Base-by-base conservation (phyloP, 2,329 filamentous ascomycete genomes). In the Aspergillus japonicus region DNA sequence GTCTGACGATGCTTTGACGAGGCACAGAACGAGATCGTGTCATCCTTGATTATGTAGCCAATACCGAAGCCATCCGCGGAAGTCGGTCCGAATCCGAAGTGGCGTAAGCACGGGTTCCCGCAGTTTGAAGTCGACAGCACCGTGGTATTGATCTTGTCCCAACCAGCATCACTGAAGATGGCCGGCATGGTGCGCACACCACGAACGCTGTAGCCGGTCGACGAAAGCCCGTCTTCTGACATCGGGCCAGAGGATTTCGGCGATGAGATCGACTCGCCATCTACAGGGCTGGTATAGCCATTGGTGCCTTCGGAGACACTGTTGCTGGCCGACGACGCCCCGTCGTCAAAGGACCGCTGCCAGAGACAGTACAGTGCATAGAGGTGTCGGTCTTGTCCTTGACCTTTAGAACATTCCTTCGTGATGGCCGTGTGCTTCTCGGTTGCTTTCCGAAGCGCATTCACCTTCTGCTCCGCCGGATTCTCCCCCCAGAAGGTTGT, bases 71-170 rank as follows among this genome's bases (percentile, higher is more conserved):
- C 95, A 66, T 97, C 92, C 2, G 88, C 94, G 0, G 91, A 94
- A 0, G 94, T 96, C 1, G 95, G 95, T 0, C 95, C 95, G 73
- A 99, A 99, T 3, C 95, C 95, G 69, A 99, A 99, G 69, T 98
- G 94, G 2, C 95, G 88, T 19, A 99, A 86, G 0, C 89, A 92
- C 0, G 95, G 95, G 76, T 98, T 99, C 60, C 95, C 95, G 76
- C 95, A 99, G 81, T 99, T 99, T n/a, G 93, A 97, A 0, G 95
- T 98, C 6, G 91, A 96, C 44, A 99, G 81, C 64, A 98, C 91
- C 8, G 94, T 98, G 64, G 86, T 96, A 80, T 98, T 98, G 65
- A 97, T 85, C 73, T 90, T 93, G 76, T 98, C 94, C 92, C 93
- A 99, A 51, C 94, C 95, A 1, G 84, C 68, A 71, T 99, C 95